Evolutionary conservation across 129 eudicot species (phyloP).

Genomic region (Gnaphalium uliginosum): DNA sequence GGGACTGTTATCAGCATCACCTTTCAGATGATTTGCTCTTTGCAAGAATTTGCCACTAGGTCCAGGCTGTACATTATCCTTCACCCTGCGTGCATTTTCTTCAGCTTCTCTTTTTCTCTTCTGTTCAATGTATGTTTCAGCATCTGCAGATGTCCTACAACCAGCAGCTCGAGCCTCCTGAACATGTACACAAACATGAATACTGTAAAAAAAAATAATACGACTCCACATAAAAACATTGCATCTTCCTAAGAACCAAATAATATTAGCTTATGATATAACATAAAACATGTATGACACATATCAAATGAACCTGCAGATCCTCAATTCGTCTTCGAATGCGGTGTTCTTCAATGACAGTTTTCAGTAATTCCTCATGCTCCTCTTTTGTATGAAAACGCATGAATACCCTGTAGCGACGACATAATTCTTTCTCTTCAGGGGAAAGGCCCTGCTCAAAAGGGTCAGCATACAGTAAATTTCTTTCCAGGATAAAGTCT

Average conservation of each 20-base stretch:
- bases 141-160: slow-evolving; percentile 78
- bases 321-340: slow-evolving; percentile 71
- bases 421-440: slow-evolving; percentile 87
- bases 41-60: slow-evolving; percentile 77
- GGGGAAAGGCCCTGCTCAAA: slow-evolving; percentile 68
- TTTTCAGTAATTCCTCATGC: slow-evolving; percentile 69
- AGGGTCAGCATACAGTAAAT: slow-evolving; percentile 74
- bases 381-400: slow-evolving; percentile 90
- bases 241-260: background rate
- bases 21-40: slow-evolving; percentile 69
- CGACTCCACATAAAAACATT: background rate
- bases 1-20: slow-evolving; percentile 54
- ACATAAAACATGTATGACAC: background rate
- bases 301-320: slow-evolving; percentile 59
- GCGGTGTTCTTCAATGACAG: slow-evolving; percentile 79
- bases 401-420: slow-evolving; percentile 75
- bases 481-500: slow-evolving; percentile 80
- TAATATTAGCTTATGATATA: background rate
- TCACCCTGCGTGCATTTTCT: slow-evolving; percentile 58
- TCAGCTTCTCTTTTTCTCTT: slow-evolving; percentile 81
- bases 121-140: slow-evolving; percentile 72
- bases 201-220: background rate
- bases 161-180: slow-evolving; percentile 98
- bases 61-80: slow-evolving; percentile 60
- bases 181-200: background rate